Base-by-base conservation (phyloP, 164 flowering plant species). In the Vitis labrusca region DNA sequence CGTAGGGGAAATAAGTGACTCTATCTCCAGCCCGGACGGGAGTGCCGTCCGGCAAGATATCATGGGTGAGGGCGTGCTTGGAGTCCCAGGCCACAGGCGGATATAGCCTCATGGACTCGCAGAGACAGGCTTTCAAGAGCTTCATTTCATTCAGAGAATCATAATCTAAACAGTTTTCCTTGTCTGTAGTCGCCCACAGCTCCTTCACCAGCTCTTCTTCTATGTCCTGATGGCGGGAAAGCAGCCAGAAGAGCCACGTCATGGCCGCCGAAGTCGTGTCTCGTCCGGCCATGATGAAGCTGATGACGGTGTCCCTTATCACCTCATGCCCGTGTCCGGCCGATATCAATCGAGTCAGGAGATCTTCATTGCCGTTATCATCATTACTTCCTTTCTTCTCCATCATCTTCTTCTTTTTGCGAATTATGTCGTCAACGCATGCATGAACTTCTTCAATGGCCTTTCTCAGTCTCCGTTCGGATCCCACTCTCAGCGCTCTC, bases 241-340 rank as follows among this genome's bases (percentile, higher is more conserved):
- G 74, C 60, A 77, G 49, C 83, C 82, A 80, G 68, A 85, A 78
- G 57, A 83, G 73, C 81, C 86, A 80, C 5, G 82, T 79, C 80
- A 82, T 71, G 10, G 84, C 88, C 0, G 88, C 78, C 1, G 88
- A 81, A 4, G 85, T 79, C 14, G 97, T 90, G 77, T 93, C 98
- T n/a, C 89, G 72, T 14, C 98, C 98, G 1, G 94, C 97, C 88
- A 91, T 83, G 44, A 93, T 75, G 72, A 91, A 88, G 74, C 97
- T 93, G 52, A 90, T 83, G 9, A 84, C 84, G 89, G 86, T 90
- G 72, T 93, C 98, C 60, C 94, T 77, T 0, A 85, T 74, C 17
- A 74, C 78, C 13, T 59, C 66, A 14, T 85, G 91, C 0, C 77
- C 89, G 15, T 79, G 75, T 3, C 87, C 88, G 5, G 77, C 83